Evolutionary conservation across 768 basidiomycete genomes (phyloP).

Genomic region (Sarcodon aspratus): DNA sequence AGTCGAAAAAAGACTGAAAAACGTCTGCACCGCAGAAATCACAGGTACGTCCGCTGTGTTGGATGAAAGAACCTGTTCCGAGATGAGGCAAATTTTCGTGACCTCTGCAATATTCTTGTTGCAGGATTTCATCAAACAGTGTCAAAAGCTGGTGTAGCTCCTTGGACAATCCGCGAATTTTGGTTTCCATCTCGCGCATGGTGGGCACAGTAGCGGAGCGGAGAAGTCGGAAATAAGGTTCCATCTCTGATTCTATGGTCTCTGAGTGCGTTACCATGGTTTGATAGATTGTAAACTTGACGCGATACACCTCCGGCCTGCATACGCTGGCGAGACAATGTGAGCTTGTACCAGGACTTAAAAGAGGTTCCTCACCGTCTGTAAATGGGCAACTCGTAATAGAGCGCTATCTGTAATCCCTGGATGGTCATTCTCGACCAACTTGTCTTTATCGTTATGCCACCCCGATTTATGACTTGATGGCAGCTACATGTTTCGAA

Average conservation of each 20-base stretch:
- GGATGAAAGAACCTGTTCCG: slow-evolving; percentile 5
- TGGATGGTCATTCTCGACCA: slow-evolving; percentile 78
- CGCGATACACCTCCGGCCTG: slow-evolving; percentile 63
- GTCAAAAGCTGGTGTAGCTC: background rate
- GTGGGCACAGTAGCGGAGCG: too few relatives aligned
- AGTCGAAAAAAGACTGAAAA: slow-evolving; percentile 76
- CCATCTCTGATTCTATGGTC: slow-evolving; percentile 6
- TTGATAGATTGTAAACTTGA: slow-evolving; percentile 55
- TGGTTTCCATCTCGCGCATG: too few relatives aligned
- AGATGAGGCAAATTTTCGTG: slow-evolving; percentile 4
- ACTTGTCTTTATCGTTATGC: slow-evolving; percentile 72
- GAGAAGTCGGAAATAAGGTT: too few relatives aligned
- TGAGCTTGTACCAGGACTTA: background rate
- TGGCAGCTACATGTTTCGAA: slow-evolving; percentile 35
- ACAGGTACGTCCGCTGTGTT: slow-evolving; percentile 29
- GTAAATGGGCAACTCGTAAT: slow-evolving; percentile 72
- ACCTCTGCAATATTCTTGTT: slow-evolving; percentile 28
- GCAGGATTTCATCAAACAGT: slow-evolving; percentile 40
- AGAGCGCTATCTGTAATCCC: slow-evolving; percentile 47
- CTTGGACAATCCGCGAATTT: background rate
- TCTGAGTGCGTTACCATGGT: slow-evolving; percentile 29
- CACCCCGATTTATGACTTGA: slow-evolving; percentile 74
- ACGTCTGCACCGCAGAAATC: slow-evolving; percentile 79
- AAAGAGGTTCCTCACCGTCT: slow-evolving; percentile 37
- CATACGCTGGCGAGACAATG: slow-evolving; percentile 45